These are phyloP conservation scores for Epichloe sibirici DNA, from an alignment of 2,329 filamentous ascomycete genomes.

Conservation along the genomic window DNA sequence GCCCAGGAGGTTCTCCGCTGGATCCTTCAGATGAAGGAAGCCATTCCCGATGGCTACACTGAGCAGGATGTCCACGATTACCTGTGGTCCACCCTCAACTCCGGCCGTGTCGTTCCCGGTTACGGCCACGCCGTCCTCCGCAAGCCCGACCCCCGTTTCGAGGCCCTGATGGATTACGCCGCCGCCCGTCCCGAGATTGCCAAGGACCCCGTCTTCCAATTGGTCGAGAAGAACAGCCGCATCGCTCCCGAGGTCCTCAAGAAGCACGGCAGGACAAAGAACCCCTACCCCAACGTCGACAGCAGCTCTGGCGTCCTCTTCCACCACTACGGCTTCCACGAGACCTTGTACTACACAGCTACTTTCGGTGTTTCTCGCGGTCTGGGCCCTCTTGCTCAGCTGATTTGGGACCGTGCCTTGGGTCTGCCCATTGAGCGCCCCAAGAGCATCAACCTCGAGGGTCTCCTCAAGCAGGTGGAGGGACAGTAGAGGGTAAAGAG, in stretches of 20 bases:
- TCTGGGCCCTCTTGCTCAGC: slow-evolving; percentile 80
- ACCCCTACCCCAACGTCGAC: slow-evolving; percentile 95
- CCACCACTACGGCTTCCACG: slow-evolving; percentile 95
- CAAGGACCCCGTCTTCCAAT: slow-evolving; percentile 77
- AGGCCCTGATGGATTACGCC: slow-evolving; percentile 94
- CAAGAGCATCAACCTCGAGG: slow-evolving; percentile 91
- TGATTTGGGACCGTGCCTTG: slow-evolving; percentile 91
- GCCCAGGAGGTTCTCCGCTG: slow-evolving; percentile 95
- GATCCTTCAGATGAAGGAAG: slow-evolving; percentile 90
- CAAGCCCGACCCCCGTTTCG: slow-evolving; percentile 93
- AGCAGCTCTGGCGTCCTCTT: slow-evolving; percentile 87
- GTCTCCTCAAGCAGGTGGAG: slow-evolving; percentile 59
- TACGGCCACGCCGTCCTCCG: slow-evolving; percentile 94
- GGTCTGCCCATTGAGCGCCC: slow-evolving; percentile 93
- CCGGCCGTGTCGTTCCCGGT: slow-evolving; percentile 84
- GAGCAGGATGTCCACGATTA: slow-evolving; percentile 78
- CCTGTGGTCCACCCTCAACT: slow-evolving; percentile 87
- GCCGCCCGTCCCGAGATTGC: slow-evolving; percentile 74
- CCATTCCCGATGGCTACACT: slow-evolving; percentile 65
- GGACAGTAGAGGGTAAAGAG: slow-evolving; percentile 19
- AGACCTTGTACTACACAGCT: slow-evolving; percentile 86
- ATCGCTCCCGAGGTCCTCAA: slow-evolving; percentile 83
- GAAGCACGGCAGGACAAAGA: slow-evolving; percentile 97
- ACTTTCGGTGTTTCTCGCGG: slow-evolving; percentile 58
- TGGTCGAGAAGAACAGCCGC: slow-evolving; percentile 86